Conservation (phyloP, 2,329 filamentous ascomycete species). For the Penicillium sp. region DNA sequence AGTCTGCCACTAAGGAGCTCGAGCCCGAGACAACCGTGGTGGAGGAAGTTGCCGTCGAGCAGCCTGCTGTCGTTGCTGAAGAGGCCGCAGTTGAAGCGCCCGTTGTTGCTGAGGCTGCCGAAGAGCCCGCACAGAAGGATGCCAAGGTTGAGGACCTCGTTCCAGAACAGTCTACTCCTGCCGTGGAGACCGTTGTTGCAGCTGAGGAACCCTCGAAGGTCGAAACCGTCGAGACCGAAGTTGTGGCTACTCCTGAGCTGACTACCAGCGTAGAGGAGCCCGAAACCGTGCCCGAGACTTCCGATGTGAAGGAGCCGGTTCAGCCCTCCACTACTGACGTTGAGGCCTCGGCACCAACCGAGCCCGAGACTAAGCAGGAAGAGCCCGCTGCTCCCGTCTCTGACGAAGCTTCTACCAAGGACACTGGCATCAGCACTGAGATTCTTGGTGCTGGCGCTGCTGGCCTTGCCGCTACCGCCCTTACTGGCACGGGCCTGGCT, state of each 20-base stretch:
- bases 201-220: neutral
- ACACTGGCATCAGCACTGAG: conserved; percentile 22
- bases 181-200: neutral
- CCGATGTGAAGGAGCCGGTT: neutral
- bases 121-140: neutral
- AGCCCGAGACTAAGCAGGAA: conserved; percentile 8
- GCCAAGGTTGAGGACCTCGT: neutral
- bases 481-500: conserved; percentile 24
- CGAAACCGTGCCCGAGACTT: neutral
- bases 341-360: neutral
- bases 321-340: neutral
- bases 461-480: conserved; percentile 21
- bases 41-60: neutral
- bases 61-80: neutral
- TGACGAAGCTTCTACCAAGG: conserved; percentile 13
- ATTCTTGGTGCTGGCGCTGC: conserved; percentile 28
- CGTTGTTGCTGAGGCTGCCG: neutral
- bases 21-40: neutral
- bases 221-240: neutral
- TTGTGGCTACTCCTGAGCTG: neutral
- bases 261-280: neutral
- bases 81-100: neutral
- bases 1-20: neutral
- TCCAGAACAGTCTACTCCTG: neutral
- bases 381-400: conserved; percentile 3